phyloP scores from a whole-genome alignment of 2,329 filamentous ascomycete species.

The Clonostachys rosea region DNA sequence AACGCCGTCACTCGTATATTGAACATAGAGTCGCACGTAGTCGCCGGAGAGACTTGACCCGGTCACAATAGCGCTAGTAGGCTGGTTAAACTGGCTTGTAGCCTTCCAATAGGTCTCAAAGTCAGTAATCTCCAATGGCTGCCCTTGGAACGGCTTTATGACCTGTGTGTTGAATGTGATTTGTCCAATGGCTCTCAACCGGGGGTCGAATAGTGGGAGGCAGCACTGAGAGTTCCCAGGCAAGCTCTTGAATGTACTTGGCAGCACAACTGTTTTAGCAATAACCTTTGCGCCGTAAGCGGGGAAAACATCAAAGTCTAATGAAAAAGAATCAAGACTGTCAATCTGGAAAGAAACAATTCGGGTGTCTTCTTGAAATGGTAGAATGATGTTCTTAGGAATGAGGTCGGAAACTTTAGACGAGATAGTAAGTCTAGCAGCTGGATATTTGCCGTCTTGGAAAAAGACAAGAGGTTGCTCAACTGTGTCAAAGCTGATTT shows the following conservation, averaged over 20 bases:
- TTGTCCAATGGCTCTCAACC: slow-evolving; percentile 86
- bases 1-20: slow-evolving; percentile 82
- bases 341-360: slow-evolving; percentile 95
- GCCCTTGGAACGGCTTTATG: slow-evolving; percentile 91
- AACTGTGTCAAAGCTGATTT: slow-evolving; percentile 77
- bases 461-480: slow-evolving; percentile 88
- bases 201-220: slow-evolving; percentile 87
- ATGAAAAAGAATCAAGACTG: slow-evolving; percentile 83
- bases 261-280: slow-evolving; percentile 88
- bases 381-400: slow-evolving; percentile 90
- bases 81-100: slow-evolving; percentile 82
- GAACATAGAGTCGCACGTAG: slow-evolving; percentile 87
- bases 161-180: slow-evolving; percentile 94
- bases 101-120: slow-evolving; percentile 99
- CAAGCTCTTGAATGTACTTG: slow-evolving; percentile 75
- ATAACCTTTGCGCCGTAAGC: slow-evolving; percentile 98
- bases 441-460: slow-evolving; percentile 93
- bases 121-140: slow-evolving; percentile 92
- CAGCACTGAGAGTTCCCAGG: slow-evolving; percentile 75
- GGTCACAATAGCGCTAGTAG: slow-evolving; percentile 80
- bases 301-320: slow-evolving; percentile 97
- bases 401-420: slow-evolving; percentile 96
- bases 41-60: slow-evolving; percentile 95
- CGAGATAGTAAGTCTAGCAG: slow-evolving; percentile 89
- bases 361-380: slow-evolving; percentile 92